Evolutionary conservation across 768 basidiomycete species (phyloP).

Genomic region (Suillus hirtellus): DNA sequence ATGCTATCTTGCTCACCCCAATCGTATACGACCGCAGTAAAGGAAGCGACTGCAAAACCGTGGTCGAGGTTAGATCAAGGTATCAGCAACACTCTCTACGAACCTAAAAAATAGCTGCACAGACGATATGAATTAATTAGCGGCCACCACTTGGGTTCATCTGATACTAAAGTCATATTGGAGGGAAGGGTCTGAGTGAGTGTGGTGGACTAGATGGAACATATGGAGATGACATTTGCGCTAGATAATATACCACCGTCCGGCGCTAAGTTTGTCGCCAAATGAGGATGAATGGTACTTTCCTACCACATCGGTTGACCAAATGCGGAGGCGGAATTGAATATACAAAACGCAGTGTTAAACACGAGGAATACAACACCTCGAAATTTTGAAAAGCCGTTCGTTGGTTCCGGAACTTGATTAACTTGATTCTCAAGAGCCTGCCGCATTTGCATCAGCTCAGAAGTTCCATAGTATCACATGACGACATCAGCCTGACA

Average conservation of each 20-base stretch:
- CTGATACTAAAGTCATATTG: neutral
- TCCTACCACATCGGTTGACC: neutral
- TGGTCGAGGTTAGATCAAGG: neutral
- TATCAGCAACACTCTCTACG: neutral
- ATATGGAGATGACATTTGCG: neutral
- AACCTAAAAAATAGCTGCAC: neutral
- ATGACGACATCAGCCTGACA: too few relatives aligned
- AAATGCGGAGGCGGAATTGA: neutral
- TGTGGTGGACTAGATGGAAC: neutral
- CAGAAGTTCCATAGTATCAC: neutral
- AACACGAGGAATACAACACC: neutral
- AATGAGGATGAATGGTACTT: neutral
- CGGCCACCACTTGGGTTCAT: neutral
- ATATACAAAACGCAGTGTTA: neutral
- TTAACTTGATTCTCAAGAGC: neutral
- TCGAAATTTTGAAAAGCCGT: neutral
- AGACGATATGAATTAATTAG: neutral
- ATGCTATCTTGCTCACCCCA: neutral
- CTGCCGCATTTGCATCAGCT: neutral
- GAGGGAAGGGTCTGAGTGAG: neutral
- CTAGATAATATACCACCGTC: neutral
- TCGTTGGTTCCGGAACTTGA: neutral
- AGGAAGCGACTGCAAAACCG: neutral
- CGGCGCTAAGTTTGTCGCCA: neutral
- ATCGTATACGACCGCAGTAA: neutral